phyloP scores from a whole-genome alignment of 1,284 basidiomycete genomes.

The Anthracocystis panici-leucophaei region DNA sequence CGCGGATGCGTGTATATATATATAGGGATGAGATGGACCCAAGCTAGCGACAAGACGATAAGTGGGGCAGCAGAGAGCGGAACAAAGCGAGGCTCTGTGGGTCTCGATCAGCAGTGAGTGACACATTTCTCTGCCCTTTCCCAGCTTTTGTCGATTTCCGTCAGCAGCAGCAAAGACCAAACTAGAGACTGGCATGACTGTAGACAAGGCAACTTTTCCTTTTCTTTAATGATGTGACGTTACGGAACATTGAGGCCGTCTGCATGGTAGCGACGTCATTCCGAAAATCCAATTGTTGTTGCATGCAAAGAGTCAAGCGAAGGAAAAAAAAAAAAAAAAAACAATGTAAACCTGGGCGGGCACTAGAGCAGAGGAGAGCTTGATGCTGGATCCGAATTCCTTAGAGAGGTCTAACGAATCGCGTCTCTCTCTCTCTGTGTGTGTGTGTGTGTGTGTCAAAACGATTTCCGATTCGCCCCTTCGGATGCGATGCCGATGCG shows the following conservation, averaged over 20 bases:
- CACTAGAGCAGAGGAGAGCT: background rate
- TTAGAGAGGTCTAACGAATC: background rate
- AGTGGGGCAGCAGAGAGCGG: too few species aligned
- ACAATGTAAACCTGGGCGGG: background rate
- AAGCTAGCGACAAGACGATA: background rate
- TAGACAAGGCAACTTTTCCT: background rate
- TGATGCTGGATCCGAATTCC: background rate
- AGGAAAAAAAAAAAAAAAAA: too few species aligned
- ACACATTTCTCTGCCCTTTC: too few species aligned
- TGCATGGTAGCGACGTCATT: slow-evolving; percentile 13
- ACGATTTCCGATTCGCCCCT: background rate
- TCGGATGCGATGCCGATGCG: slow-evolving; percentile 3
- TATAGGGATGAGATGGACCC: slow-evolving; percentile 4
- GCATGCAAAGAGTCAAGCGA: too few species aligned
- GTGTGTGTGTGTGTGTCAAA: too few species aligned
- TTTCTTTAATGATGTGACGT: background rate
- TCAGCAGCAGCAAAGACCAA: background rate
- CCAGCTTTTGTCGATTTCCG: too few species aligned
- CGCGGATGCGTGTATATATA: background rate
- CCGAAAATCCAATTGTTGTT: background rate
- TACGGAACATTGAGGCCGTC: slow-evolving; percentile 7
- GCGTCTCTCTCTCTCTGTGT: background rate
- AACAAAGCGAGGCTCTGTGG: too few species aligned
- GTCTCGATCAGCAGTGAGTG: too few species aligned
- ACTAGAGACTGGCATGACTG: background rate